These are phyloP conservation scores for Termitomyces sp. DNA, from an alignment of 768 basidiomycete species.

Conservation along the genomic window DNA sequence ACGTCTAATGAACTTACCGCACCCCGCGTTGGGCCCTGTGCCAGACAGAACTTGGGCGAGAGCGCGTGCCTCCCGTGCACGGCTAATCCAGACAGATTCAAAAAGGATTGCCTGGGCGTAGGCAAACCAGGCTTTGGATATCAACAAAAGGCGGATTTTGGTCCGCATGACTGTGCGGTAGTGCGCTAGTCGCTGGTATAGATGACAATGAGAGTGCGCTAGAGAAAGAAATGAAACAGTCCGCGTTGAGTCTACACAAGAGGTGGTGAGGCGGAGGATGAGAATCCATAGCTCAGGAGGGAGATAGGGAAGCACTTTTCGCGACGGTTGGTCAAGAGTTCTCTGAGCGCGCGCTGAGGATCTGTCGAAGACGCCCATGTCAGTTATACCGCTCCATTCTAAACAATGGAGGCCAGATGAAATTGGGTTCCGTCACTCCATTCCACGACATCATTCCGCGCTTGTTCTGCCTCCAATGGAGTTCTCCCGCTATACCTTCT, in stretches of 20 bases:
- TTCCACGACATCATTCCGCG: background rate
- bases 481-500: background rate
- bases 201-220: slow-evolving; percentile 31
- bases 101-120: slow-evolving; percentile 54
- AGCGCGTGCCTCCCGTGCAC: slow-evolving; percentile 45
- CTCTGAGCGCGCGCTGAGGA: background rate
- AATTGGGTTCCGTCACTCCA: background rate
- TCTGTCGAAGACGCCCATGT: background rate
- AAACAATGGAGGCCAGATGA: background rate
- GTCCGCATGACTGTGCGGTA: slow-evolving; percentile 45
- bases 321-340: background rate
- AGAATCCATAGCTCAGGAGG: slow-evolving; percentile 67
- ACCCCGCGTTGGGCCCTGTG: slow-evolving; percentile 24
- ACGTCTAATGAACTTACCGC: slow-evolving; percentile 53
- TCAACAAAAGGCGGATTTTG: slow-evolving; percentile 49
- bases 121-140: slow-evolving; percentile 53
- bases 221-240: slow-evolving; percentile 58
- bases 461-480: background rate
- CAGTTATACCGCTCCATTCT: background rate
- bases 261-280: slow-evolving; percentile 57
- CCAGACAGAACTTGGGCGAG: slow-evolving; percentile 32
- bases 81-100: slow-evolving; percentile 68
- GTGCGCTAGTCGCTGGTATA: slow-evolving; percentile 30
- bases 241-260: slow-evolving; percentile 35
- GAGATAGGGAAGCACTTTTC: slow-evolving; percentile 31